Evolutionary conservation across 2,329 filamentous ascomycete genomes (phyloP).

Genomic region (Fusarium sp.): DNA sequence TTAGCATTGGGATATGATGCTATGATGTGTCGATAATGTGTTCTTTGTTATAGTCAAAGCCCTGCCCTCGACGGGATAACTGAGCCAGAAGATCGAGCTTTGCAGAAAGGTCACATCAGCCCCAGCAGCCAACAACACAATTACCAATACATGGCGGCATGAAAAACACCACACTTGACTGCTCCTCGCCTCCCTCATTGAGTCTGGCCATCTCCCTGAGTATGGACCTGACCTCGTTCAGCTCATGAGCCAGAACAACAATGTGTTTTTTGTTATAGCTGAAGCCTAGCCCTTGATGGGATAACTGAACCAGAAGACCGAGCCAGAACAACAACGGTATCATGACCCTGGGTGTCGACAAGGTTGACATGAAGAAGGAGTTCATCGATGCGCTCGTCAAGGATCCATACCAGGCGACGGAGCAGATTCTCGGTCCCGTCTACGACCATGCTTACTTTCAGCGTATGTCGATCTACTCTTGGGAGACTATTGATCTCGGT

Average conservation of each 20-base stretch:
- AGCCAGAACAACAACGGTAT: slow-evolving; percentile 39
- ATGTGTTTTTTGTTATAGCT: background rate
- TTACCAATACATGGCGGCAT: background rate
- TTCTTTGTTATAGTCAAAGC: no score
- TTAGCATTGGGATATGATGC: no score
- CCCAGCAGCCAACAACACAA: background rate
- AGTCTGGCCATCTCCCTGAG: slow-evolving; percentile 43
- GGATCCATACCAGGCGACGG: slow-evolving; percentile 34
- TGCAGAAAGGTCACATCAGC: background rate
- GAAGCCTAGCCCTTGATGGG: no score
- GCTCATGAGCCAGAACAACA: slow-evolving; percentile 36
- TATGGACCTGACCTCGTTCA: slow-evolving; percentile 37
- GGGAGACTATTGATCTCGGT: slow-evolving; percentile 7
- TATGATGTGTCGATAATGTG: no score
- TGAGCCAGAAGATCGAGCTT: background rate
- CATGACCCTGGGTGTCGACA: slow-evolving; percentile 20
- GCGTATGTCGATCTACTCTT: slow-evolving; percentile 1
- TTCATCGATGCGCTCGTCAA: slow-evolving; percentile 34
- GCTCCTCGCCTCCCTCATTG: slow-evolving; percentile 39
- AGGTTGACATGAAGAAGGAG: slow-evolving; percentile 30
- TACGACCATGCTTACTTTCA: slow-evolving; percentile 16
- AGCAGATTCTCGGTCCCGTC: slow-evolving; percentile 32
- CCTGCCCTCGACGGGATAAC: no score
- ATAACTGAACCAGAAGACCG: background rate
- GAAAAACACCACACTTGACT: background rate